phyloP scores from a whole-genome alignment of 2,329 filamentous ascomycete genomes.

The Hypoxylon rubiginosum region DNA sequence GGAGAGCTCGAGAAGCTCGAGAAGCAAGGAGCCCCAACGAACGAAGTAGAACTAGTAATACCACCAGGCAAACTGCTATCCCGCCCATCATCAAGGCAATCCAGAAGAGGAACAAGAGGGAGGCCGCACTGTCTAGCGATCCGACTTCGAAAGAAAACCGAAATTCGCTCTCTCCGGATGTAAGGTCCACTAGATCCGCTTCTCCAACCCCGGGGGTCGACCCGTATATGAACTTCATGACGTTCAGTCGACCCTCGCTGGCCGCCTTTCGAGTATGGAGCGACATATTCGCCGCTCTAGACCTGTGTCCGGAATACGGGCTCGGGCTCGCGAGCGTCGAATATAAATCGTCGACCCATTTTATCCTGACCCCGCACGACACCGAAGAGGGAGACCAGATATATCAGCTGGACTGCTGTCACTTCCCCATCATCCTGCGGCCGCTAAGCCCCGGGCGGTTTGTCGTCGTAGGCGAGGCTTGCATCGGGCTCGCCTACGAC shows the following conservation, averaged over 20 bases:
- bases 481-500: neutral
- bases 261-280: constrained; percentile 13
- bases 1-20: neutral
- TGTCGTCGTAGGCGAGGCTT: constrained; percentile 19
- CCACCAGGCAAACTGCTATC: neutral
- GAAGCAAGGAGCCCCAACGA: neutral
- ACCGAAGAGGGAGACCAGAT: constrained; percentile 11
- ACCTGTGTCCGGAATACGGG: constrained; percentile 14
- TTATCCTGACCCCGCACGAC: constrained; percentile 8
- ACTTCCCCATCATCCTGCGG: constrained; percentile 18
- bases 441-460: neutral
- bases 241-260: neutral
- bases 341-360: neutral
- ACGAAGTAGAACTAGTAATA: neutral
- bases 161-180: neutral
- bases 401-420: constrained; percentile 21
- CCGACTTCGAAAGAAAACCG: neutral
- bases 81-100: neutral
- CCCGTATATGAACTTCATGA: neutral
- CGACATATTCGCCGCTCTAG: constrained; percentile 10
- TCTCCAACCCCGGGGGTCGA: neutral
- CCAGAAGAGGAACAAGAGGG: neutral
- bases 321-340: constrained; percentile 6
- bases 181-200: neutral
- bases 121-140: neutral